Evolutionary conservation across 768 basidiomycete species (phyloP), one percentile per base, ranked within the genome.

Genomic region (Gautieria morchelliformis): DNA sequence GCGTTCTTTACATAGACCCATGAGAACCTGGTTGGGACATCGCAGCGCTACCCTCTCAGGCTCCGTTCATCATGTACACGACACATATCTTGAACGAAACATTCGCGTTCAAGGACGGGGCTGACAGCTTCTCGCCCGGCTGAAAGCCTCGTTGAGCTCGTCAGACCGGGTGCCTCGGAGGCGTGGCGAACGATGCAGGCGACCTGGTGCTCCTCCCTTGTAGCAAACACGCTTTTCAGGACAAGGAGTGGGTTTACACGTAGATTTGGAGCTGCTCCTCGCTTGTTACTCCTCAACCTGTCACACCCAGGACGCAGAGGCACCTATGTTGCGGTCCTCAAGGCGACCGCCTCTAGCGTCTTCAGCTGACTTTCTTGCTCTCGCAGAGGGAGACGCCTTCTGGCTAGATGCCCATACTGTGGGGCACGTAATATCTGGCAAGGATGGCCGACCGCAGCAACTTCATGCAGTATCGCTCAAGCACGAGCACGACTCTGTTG

Each of bases 361-460:
- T 82, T 1, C 65, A 84, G 46, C 14, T 40, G 73, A 83, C 59
- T 74, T 87, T 55, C 74, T 82, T 10, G 15, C 63, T 73, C 76
- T 90, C 39, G 71, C 78, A 49, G 86, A 81, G 9, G 89, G 88
- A 20, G 83, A 88, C 46, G 77, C 78, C 1, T 91, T 93, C 71
- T 93, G 90, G 90, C 75, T 93, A 12, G 78, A 83, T 52, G 70
- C 76, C 1, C 76, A 79, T 45, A 87, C 85, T n/a, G 67, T 93
- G 58, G 88, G 77, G 1, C 83, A 87, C 55, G 80, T 83, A 53
- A 78, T 87, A 22, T 75, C 72, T 5, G 74, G 78, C 30, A 79
- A 79, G 51, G 72, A 75, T 24, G 69, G 67, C 47, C 76, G 77
- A 63, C 72, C 68, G 48, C 74, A 82, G 19, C 74, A 81, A 42